Evolutionary conservation across 2,329 filamentous ascomycete species (phyloP).

Genomic region (Tetracladium maxilliforme): DNA sequence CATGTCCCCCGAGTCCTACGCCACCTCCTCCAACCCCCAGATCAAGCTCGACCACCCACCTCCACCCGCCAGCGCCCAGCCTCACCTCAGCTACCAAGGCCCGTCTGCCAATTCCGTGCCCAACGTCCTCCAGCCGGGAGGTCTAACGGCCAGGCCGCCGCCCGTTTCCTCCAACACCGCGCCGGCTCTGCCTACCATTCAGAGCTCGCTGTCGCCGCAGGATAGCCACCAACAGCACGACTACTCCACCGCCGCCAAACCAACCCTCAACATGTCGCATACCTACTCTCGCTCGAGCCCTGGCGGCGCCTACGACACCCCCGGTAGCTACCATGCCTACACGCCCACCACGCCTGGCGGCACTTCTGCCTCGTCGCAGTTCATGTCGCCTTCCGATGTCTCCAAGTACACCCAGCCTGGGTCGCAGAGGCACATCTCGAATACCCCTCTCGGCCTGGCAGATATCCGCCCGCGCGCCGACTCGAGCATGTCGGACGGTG

Average conservation of each 20-base stretch:
- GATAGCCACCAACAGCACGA: constrained; percentile 47
- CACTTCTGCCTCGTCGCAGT: constrained; percentile 37
- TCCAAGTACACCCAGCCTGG: constrained; percentile 39
- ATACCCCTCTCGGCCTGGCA: constrained; percentile 79
- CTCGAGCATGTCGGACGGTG: constrained; percentile 61
- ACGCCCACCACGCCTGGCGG: constrained; percentile 51
- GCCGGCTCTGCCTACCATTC: constrained; percentile 40
- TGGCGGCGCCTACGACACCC: constrained; percentile 40
- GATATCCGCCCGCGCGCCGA: constrained; percentile 84
- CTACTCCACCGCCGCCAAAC: constrained; percentile 49
- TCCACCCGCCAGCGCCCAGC: constrained; percentile 26
- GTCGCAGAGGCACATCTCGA: constrained; percentile 51
- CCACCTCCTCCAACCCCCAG: constrained; percentile 29
- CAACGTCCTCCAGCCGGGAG: constrained; percentile 43
- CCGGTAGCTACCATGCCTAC: constrained; percentile 38
- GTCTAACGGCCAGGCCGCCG: constrained; percentile 31
- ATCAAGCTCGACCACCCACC: constrained; percentile 46
- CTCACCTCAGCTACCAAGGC: too few relatives aligned
- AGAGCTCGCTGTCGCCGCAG: constrained; percentile 31
- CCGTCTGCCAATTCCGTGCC: constrained; percentile 30
- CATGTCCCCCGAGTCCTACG: constrained; percentile 27
- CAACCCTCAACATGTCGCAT: constrained; percentile 53
- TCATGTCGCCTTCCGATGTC: constrained; percentile 39
- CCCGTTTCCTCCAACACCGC: constrained; percentile 39
- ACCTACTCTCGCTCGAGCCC: constrained; percentile 79